Base-by-base conservation (phyloP, 805 yeast genomes). In the Wickerhamiella allomyrinae region DNA sequence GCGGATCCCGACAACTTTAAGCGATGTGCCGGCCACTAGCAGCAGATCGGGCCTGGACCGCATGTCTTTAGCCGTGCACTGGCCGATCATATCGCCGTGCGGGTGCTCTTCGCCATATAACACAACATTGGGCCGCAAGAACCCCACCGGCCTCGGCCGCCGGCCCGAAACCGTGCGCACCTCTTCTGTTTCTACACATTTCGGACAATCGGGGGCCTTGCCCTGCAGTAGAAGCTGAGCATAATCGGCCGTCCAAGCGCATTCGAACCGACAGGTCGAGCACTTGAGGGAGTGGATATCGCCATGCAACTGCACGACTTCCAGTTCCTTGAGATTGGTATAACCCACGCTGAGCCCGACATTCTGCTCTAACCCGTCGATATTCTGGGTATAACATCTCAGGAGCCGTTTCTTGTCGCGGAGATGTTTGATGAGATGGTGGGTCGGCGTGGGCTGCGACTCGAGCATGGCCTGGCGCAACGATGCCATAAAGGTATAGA, bases 61-160 rank as follows among this genome's bases (percentile, higher is more conserved):
- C 44, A 84, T 55, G 61, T 89, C 97, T 17, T 70, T 66, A 39
- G 66, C 69, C 31, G 83, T 61, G 7, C 86, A 85, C 37, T 68
- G 69, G 2, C 93, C 80, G 34, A 89, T 75, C n/a, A 68, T 62
- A 46, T 84, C 95, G 5, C 86, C 76, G 47, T 76, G 74, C 1
- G 95, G 95, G 59, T 89, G 97, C 53, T 86, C 78, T 56, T 89
- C 97, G 2, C 96, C 96, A 58, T 89, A 89, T 19, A 89, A 67
- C 1, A 89, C 94, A 44, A 89, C 86, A 53, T 80, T 80, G 5
- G 98, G 98, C 43, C 95, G 69, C 35, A 91, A 62, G 20, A 74
- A 60, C 0, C 98, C 98, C 5, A 79, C 73, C 0, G 83, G 79
- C 1, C 81, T 74, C 7, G 72, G 57, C 43, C 98, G 62, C 58